Conservation (phyloP, 2,329 filamentous ascomycete species). For the Truncatella angustata region DNA sequence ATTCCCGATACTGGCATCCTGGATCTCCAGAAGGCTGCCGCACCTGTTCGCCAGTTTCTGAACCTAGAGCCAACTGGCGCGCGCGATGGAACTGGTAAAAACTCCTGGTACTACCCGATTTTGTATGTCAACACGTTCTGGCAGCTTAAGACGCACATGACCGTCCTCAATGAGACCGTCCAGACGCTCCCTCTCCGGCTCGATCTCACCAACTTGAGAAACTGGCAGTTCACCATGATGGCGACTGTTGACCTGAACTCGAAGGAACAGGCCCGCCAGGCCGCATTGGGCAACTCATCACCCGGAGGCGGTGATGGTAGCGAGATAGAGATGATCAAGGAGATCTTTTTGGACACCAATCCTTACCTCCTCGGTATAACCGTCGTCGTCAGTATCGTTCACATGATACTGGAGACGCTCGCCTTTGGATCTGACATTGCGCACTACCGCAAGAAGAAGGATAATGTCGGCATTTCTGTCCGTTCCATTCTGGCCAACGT, state of each 20-base stretch:
- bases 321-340: constrained; percentile 97
- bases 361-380: constrained; percentile 86
- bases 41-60: constrained; percentile 74
- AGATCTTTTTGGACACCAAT: constrained; percentile 91
- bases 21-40: constrained; percentile 64
- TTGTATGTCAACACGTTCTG: constrained; percentile 95
- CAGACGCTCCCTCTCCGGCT: constrained; percentile 79
- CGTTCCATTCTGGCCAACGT: constrained; percentile 96
- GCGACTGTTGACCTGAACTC: constrained; percentile 83
- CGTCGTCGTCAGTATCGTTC: constrained; percentile 77
- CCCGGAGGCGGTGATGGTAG: constrained; percentile 82
- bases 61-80: constrained; percentile 77
- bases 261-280: constrained; percentile 77
- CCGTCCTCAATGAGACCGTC: constrained; percentile 84
- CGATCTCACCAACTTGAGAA: constrained; percentile 74
- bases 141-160: constrained; percentile 93
- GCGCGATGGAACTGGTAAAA: constrained; percentile 78
- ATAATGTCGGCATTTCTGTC: constrained; percentile 94
- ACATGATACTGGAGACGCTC: constrained; percentile 93
- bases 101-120: constrained; percentile 91
- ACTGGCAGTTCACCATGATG: constrained; percentile 89
- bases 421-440: constrained; percentile 97
- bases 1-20: constrained; percentile 76
- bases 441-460: constrained; percentile 99
- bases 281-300: constrained; percentile 68